Evolutionary conservation across 2,329 filamentous ascomycete genomes (phyloP).

Genomic region (Neopestalotiopsis rosae): DNA sequence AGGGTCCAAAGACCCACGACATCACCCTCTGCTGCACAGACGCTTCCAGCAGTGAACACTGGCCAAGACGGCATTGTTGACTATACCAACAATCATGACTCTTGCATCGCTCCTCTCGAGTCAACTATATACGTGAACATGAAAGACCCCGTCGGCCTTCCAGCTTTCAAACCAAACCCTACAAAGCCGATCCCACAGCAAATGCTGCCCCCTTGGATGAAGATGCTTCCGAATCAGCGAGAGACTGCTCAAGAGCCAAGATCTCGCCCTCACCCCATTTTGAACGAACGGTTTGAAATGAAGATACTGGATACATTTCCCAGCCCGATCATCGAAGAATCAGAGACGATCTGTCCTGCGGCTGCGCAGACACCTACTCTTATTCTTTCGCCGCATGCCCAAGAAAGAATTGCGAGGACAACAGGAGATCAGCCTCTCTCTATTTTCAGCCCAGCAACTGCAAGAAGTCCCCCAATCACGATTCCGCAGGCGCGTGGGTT

Average conservation of each 20-base stretch:
- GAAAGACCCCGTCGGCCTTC: slow-evolving; percentile 51
- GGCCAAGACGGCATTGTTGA: slow-evolving; percentile 23
- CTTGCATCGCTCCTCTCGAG: slow-evolving; percentile 31
- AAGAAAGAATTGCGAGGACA: neutral
- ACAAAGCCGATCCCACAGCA: slow-evolving; percentile 57
- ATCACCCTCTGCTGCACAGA: slow-evolving; percentile 12
- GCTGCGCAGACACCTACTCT: slow-evolving; percentile 7
- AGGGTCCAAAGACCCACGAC: slow-evolving; percentile 4
- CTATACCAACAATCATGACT: slow-evolving; percentile 19
- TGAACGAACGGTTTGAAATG: slow-evolving; percentile 31
- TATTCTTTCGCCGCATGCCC: slow-evolving; percentile 7
- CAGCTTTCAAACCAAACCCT: slow-evolving; percentile 52
- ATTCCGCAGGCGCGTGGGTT: slow-evolving; percentile 25
- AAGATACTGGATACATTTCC: slow-evolving; percentile 8
- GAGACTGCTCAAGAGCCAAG: slow-evolving; percentile 16
- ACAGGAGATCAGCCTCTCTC: too few species aligned
- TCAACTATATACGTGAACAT: slow-evolving; percentile 56
- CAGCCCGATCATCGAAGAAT: slow-evolving; percentile 1
- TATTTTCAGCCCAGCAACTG: neutral
- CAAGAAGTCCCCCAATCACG: slow-evolving; percentile 12
- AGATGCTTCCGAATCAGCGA: slow-evolving; percentile 28
- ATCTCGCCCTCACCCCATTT: slow-evolving; percentile 29
- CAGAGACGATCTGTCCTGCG: slow-evolving; percentile 25
- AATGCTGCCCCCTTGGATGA: slow-evolving; percentile 41
- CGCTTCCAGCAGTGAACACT: slow-evolving; percentile 9